These are phyloP conservation scores for Exserohilum rostratum DNA, from an alignment of 2,329 filamentous ascomycete species.

Conservation along the genomic window DNA sequence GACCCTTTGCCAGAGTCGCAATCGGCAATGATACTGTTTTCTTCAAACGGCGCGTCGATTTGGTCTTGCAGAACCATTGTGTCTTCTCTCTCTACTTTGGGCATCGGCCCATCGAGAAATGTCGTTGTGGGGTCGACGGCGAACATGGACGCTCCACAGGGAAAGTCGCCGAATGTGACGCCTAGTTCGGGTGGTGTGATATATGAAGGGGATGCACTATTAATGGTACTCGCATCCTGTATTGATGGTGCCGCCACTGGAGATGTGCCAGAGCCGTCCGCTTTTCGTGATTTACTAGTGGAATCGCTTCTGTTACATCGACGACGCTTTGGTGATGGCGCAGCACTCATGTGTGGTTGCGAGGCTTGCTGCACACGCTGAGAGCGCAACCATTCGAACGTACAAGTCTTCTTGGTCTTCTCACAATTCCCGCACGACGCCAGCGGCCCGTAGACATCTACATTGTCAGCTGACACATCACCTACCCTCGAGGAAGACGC, in stretches of 20 bases:
- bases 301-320: constrained; percentile 29
- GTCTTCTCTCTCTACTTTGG: background rate
- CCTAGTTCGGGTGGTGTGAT: constrained; percentile 24
- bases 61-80: background rate
- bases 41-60: constrained; percentile 19
- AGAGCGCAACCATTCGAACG: constrained; percentile 53
- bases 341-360: constrained; percentile 23
- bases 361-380: constrained; percentile 41
- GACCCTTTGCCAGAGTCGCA: constrained; percentile 35
- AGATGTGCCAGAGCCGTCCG: constrained; percentile 2
- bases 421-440: constrained; percentile 52
- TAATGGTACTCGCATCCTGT: background rate
- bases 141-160: constrained; percentile 25
- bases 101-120: constrained; percentile 6
- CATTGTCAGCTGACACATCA: constrained; percentile 23
- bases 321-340: constrained; percentile 38
- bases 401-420: constrained; percentile 53
- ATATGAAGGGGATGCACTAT: constrained; percentile 7
- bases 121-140: constrained; percentile 8
- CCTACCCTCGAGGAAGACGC: background rate
- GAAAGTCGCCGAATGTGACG: constrained; percentile 39
- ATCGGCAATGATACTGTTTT: constrained; percentile 17
- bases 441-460: constrained; percentile 44
- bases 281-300: constrained; percentile 4
- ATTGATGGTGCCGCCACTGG: background rate